Conservation (phyloP, 495 filamentous ascomycete species). For the Penicillium roqueforti region DNA sequence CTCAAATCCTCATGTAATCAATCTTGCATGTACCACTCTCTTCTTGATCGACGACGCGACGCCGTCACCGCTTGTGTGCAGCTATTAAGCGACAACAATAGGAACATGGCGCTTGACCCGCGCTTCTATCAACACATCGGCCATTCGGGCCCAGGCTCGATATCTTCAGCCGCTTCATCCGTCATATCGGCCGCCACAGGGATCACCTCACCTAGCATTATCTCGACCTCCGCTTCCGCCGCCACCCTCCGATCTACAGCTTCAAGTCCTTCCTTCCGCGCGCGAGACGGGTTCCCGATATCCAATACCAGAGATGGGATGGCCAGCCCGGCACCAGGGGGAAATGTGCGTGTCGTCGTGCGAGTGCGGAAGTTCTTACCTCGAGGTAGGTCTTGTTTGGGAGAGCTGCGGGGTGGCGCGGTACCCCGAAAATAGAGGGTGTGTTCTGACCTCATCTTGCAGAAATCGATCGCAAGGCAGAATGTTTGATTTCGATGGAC, state of each 20-base stretch:
- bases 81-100: slow-evolving; percentile 44
- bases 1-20: slow-evolving; percentile 4
- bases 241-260: slow-evolving; percentile 46
- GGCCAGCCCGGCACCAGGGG: slow-evolving; percentile 49
- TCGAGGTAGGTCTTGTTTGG: slow-evolving; percentile 59
- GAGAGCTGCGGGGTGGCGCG: not conserved
- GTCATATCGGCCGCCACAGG: slow-evolving; percentile 50
- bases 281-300: slow-evolving; percentile 60
- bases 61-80: slow-evolving; percentile 42
- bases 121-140: slow-evolving; percentile 51
- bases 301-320: slow-evolving; percentile 29
- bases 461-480: slow-evolving; percentile 77
- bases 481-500: slow-evolving; percentile 89
- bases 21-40: slow-evolving; percentile 42
- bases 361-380: slow-evolving; percentile 84
- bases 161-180: slow-evolving; percentile 57
- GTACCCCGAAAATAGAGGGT: not conserved
- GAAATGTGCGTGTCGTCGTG: slow-evolving; percentile 94
- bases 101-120: slow-evolving; percentile 56
- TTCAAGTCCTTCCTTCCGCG: slow-evolving; percentile 64
- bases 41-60: slow-evolving; percentile 42
- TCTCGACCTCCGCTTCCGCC: slow-evolving; percentile 60
- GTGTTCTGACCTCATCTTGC: slow-evolving; percentile 5
- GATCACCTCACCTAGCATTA: slow-evolving; percentile 43
- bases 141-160: slow-evolving; percentile 38